Percentiles rank a stretch among this genome's conserved stretches.
phyloP scores from a whole-genome alignment of 2,329 filamentous ascomycete genomes.

The Aspergillus persii region DNA sequence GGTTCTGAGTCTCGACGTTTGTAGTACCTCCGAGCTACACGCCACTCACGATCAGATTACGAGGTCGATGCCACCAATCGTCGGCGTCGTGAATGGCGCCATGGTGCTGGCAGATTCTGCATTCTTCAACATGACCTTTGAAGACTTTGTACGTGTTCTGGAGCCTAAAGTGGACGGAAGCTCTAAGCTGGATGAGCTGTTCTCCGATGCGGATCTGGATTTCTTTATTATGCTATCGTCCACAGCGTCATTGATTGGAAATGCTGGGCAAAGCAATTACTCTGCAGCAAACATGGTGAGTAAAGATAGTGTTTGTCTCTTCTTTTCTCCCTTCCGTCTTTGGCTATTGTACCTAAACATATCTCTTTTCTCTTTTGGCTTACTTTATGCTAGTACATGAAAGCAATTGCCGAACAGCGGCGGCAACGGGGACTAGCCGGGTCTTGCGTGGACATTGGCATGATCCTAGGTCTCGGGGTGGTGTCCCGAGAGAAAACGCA shows the following conservation, averaged over 20 bases:
- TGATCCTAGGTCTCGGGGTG: not conserved
- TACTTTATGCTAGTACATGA: not conserved
- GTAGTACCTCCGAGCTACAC: not conserved
- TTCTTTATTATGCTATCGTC: constrained; percentile 47
- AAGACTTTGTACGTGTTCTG: not conserved
- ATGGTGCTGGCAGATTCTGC: not conserved
- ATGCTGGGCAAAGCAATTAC: not conserved
- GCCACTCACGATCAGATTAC: not conserved
- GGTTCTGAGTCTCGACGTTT: not conserved
- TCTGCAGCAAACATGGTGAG: not conserved
- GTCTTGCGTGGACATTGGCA: not conserved
- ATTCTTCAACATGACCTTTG: not conserved
- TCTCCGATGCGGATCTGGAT: constrained; percentile 29
- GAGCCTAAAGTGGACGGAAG: constrained; percentile 41
- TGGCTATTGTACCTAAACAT: too few relatives aligned
- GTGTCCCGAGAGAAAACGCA: not conserved
- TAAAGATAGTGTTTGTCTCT: not conserved
- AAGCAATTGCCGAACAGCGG: not conserved
- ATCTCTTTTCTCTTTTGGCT: not conserved
- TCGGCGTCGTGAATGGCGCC: not conserved
- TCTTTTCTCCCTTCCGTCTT: not conserved
- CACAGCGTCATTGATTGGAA: not conserved
- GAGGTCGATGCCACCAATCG: not conserved
- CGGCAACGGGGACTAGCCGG: not conserved
- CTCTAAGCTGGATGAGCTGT: constrained; percentile 35